Conservation (phyloP, 768 basidiomycete species). For the Suillus decipiens region DNA sequence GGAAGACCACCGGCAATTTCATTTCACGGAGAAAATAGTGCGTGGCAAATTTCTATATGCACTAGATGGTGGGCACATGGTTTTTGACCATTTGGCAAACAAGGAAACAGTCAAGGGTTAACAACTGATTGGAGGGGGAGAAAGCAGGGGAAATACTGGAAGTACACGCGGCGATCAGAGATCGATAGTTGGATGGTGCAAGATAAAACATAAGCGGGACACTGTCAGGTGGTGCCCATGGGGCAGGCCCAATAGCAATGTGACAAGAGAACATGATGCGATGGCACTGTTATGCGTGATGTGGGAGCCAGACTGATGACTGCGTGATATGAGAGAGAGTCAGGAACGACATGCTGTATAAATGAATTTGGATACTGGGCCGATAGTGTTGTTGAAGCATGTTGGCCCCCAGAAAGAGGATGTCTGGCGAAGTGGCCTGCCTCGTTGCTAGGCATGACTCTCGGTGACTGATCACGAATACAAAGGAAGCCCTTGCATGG, state of each 20-base stretch:
- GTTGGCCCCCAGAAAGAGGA: slow-evolving; percentile 7
- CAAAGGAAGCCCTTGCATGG: neutral
- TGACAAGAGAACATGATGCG: neutral
- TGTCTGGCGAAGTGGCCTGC: slow-evolving; percentile 9
- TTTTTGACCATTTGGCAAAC: neutral
- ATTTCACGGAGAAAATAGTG: slow-evolving; percentile 4
- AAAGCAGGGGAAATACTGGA: neutral
- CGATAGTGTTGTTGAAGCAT: neutral
- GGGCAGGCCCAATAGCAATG: slow-evolving; percentile 4
- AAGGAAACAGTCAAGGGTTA: neutral
- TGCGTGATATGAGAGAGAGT: slow-evolving; percentile 2
- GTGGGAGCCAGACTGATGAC: slow-evolving; percentile 3
- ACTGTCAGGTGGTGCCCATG: neutral
- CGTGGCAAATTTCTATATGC: slow-evolving; percentile 7
- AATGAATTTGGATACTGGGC: neutral
- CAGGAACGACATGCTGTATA: slow-evolving; percentile 4
- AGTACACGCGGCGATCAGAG: neutral
- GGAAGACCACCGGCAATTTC: neutral
- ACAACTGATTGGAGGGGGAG: neutral
- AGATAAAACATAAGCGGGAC: slow-evolving; percentile 7
- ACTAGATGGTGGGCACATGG: neutral
- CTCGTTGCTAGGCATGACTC: slow-evolving; percentile 8
- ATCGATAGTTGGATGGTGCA: neutral
- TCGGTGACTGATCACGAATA: slow-evolving; percentile 2
- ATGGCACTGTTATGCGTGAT: slow-evolving; percentile 2